Evolutionary conservation across 495 filamentous ascomycete genomes (phyloP).

Genomic region (Xylaria castorea): DNA sequence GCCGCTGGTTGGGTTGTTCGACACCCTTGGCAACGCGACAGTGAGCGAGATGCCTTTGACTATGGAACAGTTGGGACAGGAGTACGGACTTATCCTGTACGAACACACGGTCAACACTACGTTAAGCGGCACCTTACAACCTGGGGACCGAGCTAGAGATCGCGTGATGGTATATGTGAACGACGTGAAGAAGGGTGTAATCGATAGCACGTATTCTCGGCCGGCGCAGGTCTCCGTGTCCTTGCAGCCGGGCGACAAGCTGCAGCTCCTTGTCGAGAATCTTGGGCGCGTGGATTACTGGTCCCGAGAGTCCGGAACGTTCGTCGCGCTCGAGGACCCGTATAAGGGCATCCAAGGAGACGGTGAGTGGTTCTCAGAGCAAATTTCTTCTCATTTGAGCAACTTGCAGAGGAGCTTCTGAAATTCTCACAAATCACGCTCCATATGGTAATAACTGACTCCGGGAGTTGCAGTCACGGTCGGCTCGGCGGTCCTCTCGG

Average conservation of each 20-base stretch:
- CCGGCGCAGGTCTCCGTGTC: constrained; percentile 44
- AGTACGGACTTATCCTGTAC: constrained; percentile 51
- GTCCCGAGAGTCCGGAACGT: constrained; percentile 41
- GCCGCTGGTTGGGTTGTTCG: constrained; percentile 39
- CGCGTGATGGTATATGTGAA: constrained; percentile 56
- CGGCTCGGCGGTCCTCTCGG: constrained; percentile 35
- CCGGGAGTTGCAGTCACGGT: constrained; percentile 41
- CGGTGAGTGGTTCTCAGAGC: not conserved
- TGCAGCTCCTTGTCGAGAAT: constrained; percentile 55
- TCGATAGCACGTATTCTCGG: constrained; percentile 50
- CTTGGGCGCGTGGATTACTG: constrained; percentile 56
- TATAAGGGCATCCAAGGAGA: constrained; percentile 55
- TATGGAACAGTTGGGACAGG: constrained; percentile 56
- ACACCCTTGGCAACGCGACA: constrained; percentile 33
- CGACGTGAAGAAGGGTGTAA: constrained; percentile 45
- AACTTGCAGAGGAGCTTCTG: too few relatives aligned
- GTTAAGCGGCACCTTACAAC: constrained; percentile 40
- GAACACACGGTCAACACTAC: constrained; percentile 41
- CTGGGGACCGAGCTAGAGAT: constrained; percentile 51
- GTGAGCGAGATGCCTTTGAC: constrained; percentile 38
- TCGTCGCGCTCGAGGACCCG: constrained; percentile 47
- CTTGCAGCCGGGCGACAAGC: constrained; percentile 44
- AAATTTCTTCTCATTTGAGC: too few relatives aligned
- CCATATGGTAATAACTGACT: too few relatives aligned
- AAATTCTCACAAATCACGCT: too few relatives aligned